These are phyloP conservation scores for Dipodascus albidus DNA, from an alignment of 805 yeast species.

Conservation along the genomic window DNA sequence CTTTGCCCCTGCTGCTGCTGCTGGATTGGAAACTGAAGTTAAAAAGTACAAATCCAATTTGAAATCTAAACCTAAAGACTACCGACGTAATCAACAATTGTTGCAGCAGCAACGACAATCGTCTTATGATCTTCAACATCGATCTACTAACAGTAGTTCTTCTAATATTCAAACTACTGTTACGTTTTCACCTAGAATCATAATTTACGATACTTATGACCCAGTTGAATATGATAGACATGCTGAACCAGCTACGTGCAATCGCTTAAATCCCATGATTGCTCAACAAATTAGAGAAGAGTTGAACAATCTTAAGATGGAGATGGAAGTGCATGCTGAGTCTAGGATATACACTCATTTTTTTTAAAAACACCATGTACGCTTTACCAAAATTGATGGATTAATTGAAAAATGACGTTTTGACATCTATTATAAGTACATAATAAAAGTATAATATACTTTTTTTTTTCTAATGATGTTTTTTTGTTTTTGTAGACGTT, in stretches of 20 bases:
- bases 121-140: not conserved
- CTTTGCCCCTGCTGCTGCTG: slow-evolving; percentile 1
- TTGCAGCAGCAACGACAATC: not conserved
- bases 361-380: slow-evolving; percentile 33
- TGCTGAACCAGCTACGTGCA: slow-evolving; percentile 88
- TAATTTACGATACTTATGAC: slow-evolving; percentile 75
- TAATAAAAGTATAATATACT: not conserved
- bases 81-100: not conserved
- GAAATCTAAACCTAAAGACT: not conserved
- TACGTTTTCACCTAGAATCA: slow-evolving; percentile 68
- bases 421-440: not conserved
- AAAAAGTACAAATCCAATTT: not conserved
- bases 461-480: too few species aligned
- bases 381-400: not conserved
- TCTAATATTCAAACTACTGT: slow-evolving; percentile 24
- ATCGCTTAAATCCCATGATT: slow-evolving; percentile 73
- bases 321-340: slow-evolving; percentile 73
- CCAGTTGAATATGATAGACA: slow-evolving; percentile 82
- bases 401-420: not conserved
- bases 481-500: too few species aligned
- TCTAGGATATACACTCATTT: slow-evolving; percentile 79
- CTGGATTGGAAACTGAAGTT: not conserved
- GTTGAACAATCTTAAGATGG: slow-evolving; percentile 62
- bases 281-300: slow-evolving; percentile 84
- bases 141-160: not conserved